Base-by-base conservation (phyloP, 331 rosid species). In the Malus hybrid region DNA sequence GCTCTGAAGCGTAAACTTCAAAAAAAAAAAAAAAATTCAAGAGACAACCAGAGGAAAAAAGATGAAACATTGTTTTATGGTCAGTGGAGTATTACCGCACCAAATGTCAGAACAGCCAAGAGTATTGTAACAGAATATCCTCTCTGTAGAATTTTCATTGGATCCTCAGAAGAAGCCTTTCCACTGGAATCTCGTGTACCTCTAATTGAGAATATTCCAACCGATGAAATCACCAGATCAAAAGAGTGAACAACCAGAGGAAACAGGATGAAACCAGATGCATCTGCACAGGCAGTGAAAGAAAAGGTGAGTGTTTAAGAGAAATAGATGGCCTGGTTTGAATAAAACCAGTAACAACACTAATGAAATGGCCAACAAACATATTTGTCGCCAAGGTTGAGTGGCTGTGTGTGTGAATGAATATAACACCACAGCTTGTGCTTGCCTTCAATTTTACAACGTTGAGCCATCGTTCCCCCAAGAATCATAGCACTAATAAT, bases 401-500 rank as follows among this genome's bases (percentile, higher is more conserved):
- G 19, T 10, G 15, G 54, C 20, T 20, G 32, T 31, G 20, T 72
- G 46, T 12, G 99, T 27, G 15, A 46, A 70, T 6, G 29, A 11
- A 18, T 15, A 36, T 12, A 33, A 42, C 39, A 24, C 61, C 16
- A 12, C 32, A 28, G 61, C 18, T 18, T 44, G 61, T 15, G 75
- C 88, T 82, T 72, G 77, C 99, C 96, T 86, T 88, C 93, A 28
- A 94, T 90, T 94, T 92, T 94, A 89, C 99, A 94, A 36, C 88
- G 92, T 33, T 86, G 83, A 54, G 99, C 99, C 99, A 94, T 92
- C 66, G 99, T 85, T 89, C 90, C 97, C 56, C 99, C 99, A 74
- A 94, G 97, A 78, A 94, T 94, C 99, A 94, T 94, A 70, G 99
- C 99, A 85, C 99, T 94, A 72, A 94, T 92, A 82, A 94, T 94